Evolutionary conservation across 345 rosid species (phyloP), one percentile per base, ranked within the genome.

Genomic region (Odontarrhena argentea): DNA sequence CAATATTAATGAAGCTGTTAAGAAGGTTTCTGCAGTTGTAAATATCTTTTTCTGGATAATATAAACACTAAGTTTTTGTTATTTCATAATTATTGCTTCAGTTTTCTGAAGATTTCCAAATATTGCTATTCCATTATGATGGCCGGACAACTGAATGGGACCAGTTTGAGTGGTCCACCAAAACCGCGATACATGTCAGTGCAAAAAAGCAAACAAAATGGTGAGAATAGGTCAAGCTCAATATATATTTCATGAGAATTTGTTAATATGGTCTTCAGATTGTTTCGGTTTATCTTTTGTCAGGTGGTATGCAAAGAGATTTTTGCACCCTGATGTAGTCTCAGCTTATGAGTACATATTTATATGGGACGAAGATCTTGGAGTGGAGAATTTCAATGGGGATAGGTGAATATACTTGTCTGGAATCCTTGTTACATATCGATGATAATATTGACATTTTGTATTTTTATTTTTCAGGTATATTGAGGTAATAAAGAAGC

Each of bases 351-450:
- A 92, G 67, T 89, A 84, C 75, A 87, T 92, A 63, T 89, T 92
- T 67, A 89, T 92, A 45, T 92, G 98, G 98, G 98, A 92, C 70
- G 98, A 92, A 79, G 96, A 92, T 82, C 96, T 92, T 70, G 96
- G 96, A 40, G 86, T 92, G 42, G 96, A 89, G 62, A 91, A 92
- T 74, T 92, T 89, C 67, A 82, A 86, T 70, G 93, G 82, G 24
- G 88, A 89, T 2, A 89, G 85, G 98, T 87, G 69, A 67, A 43
- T 54, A 54, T 49, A 18, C 22, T 42, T 59, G 37, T 61, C 8
- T 51, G 32, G 51, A 34, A 74, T 60, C 12, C 3, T 60, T 4
- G 55, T 65, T 46, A 11, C 25, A 57, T 54, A 36, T 67, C 13
- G 46, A 73, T 42, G 65, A 56, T 35, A 22, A 3, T 38, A 5